Evolutionary conservation across 2,329 filamentous ascomycete genomes (phyloP).

Genomic region (Apiospora marii): DNA sequence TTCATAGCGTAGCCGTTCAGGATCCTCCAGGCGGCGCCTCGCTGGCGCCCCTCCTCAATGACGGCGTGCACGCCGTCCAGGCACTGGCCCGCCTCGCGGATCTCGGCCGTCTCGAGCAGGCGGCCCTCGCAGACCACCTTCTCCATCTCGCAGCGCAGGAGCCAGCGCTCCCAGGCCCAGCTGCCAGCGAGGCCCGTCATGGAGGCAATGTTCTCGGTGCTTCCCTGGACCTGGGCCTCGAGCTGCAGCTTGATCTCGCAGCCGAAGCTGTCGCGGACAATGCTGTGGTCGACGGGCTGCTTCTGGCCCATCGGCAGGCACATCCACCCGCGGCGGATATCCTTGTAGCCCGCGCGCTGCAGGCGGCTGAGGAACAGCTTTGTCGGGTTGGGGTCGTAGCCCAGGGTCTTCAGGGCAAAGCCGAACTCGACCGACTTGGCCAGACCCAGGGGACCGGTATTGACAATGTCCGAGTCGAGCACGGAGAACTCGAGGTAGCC

Average conservation of each 20-base stretch:
- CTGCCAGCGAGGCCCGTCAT: conserved; percentile 84
- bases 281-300: conserved; percentile 43
- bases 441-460: conserved; percentile 79
- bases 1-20: conserved; percentile 71
- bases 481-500: conserved; percentile 92
- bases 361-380: conserved; percentile 82
- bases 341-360: conserved; percentile 76
- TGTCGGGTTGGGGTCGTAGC: conserved; percentile 87
- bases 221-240: conserved; percentile 72
- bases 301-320: conserved; percentile 81
- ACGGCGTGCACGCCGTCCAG: conserved; percentile 67
- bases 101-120: conserved; percentile 61
- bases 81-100: conserved; percentile 64
- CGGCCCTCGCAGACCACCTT: conserved; percentile 73
- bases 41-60: conserved; percentile 68
- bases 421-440: conserved; percentile 92
- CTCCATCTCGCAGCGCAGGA: conserved; percentile 86
- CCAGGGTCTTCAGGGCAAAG: conserved; percentile 86
- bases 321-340: conserved; percentile 86
- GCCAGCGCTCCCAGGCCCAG: conserved; percentile 97
- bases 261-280: conserved; percentile 42
- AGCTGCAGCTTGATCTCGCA: conserved; percentile 58
- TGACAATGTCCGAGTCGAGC: conserved; percentile 89
- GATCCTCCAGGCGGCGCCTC: conserved; percentile 67
- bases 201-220: conserved; percentile 74